phyloP scores from a whole-genome alignment of 2,329 filamentous ascomycete genomes.

The Fusarium vanettenii region DNA sequence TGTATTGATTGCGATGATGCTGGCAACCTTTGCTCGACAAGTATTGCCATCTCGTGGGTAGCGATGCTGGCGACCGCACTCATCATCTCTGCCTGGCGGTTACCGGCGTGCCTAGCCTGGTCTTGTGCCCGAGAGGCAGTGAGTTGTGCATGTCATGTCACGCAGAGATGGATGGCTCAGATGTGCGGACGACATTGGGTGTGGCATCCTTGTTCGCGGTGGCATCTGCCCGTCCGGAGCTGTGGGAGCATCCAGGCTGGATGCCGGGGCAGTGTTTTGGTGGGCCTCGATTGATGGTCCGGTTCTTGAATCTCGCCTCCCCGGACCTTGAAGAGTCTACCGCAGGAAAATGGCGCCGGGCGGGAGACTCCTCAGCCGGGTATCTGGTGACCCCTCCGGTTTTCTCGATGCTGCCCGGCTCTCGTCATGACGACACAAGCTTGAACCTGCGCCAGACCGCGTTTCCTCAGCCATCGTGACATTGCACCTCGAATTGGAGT shows the following conservation, averaged over 20 bases:
- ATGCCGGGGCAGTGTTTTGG: constrained; percentile 42
- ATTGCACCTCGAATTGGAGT: constrained; percentile 37
- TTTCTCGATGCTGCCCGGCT: background rate
- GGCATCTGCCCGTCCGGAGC: constrained; percentile 40
- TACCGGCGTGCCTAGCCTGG: constrained; percentile 27
- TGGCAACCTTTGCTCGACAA: constrained; percentile 18
- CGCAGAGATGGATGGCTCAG: constrained; percentile 36
- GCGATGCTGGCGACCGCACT: constrained; percentile 3
- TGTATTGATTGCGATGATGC: constrained; percentile 41
- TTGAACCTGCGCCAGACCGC: constrained; percentile 24
- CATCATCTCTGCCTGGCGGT: constrained; percentile 31
- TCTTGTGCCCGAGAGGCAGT: constrained; percentile 15
- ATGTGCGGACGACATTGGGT: constrained; percentile 33
- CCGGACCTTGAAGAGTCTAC: constrained; percentile 12
- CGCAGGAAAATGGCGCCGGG: background rate
- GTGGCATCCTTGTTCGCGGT: constrained; percentile 34
- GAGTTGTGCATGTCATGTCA: constrained; percentile 43
- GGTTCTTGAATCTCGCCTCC: constrained; percentile 34
- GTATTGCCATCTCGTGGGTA: constrained; percentile 9
- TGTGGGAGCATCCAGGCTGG: constrained; percentile 36
- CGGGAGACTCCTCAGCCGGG: background rate
- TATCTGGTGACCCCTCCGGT: background rate
- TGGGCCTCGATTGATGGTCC: constrained; percentile 34
- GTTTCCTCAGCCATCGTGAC: constrained; percentile 34
- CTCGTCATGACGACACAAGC: background rate